Percentiles rank a stretch among this genome's conserved stretches.
These are phyloP conservation scores for Tricholoma hemisulphureum DNA, from an alignment of 768 basidiomycete species.

Conservation along the genomic window DNA sequence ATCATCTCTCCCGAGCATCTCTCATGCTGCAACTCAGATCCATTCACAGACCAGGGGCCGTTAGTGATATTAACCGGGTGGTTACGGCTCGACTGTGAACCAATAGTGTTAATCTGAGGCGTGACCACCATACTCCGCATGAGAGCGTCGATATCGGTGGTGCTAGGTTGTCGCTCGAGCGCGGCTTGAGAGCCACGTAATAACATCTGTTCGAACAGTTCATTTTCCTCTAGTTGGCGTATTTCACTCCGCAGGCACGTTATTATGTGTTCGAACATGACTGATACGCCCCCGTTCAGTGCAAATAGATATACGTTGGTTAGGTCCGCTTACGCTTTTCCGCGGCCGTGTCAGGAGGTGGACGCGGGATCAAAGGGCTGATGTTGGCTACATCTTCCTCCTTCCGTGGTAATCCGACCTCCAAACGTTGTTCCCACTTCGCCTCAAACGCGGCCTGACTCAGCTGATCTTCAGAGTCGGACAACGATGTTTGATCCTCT, in stretches of 20 bases:
- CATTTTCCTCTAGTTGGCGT: conserved; percentile 44
- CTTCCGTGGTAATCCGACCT: conserved; percentile 32
- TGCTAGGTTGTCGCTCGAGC: conserved; percentile 40
- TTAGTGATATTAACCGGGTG: conserved; percentile 22
- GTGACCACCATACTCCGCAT: conserved; percentile 54
- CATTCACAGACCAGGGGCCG: conserved; percentile 38
- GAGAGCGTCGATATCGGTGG: conserved; percentile 47
- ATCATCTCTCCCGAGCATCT: conserved; percentile 4
- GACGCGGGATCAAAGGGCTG: conserved; percentile 37
- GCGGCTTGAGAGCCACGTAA: conserved; percentile 47
- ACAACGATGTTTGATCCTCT: conserved; percentile 45
- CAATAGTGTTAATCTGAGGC: conserved; percentile 10
- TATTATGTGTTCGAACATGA: conserved; percentile 37
- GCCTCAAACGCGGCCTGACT: conserved; percentile 39
- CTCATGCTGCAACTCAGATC: conserved; percentile 11
- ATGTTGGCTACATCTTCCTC: conserved; percentile 43
- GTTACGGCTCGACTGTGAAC: conserved; percentile 11
- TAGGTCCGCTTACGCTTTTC: conserved; percentile 30
- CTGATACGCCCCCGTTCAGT: conserved; percentile 13
- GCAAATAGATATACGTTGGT: neutral
- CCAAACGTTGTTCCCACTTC: conserved; percentile 42
- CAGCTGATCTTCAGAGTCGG: conserved; percentile 42
- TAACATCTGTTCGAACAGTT: conserved; percentile 47
- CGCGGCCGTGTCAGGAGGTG: conserved; percentile 25
- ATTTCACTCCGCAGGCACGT: conserved; percentile 36